Conservation (phyloP, 176 grass and related monocot species). For the Stipa capillata region DNA sequence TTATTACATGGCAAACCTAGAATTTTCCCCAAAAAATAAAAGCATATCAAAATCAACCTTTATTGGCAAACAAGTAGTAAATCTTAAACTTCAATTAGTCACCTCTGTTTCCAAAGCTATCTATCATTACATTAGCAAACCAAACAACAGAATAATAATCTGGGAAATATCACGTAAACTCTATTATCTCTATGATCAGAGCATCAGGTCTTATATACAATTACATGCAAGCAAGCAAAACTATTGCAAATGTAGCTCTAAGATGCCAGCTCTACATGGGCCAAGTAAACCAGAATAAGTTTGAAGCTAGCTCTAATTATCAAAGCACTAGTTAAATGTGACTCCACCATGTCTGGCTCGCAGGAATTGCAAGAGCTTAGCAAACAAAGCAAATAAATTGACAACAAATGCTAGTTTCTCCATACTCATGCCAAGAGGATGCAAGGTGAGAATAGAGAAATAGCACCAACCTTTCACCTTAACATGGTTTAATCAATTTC, state of each 20-base stretch:
- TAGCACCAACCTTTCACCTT: neutral
- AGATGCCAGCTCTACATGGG: neutral
- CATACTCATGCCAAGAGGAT: neutral
- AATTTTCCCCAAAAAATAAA: neutral
- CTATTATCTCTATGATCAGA: neutral
- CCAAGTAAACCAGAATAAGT: neutral
- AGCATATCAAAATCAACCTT: neutral
- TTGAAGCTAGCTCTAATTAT: neutral
- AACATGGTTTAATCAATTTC: neutral
- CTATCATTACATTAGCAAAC: neutral
- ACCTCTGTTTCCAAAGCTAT: neutral
- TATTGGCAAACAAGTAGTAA: slow-evolving; percentile 2
- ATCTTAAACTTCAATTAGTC: neutral
- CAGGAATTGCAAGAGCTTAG: neutral
- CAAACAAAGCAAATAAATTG: neutral
- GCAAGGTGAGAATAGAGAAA: neutral
- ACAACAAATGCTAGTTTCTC: neutral
- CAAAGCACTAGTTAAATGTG: neutral
- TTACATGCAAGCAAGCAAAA: neutral
- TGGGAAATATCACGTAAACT: neutral
- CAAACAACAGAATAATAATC: neutral
- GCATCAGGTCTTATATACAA: neutral
- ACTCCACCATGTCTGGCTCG: neutral
- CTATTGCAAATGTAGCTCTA: neutral
- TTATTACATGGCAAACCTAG: slow-evolving; percentile 85